These are phyloP conservation scores for Harrya chromipes DNA, from an alignment of 768 basidiomycete genomes.

Conservation along the genomic window DNA sequence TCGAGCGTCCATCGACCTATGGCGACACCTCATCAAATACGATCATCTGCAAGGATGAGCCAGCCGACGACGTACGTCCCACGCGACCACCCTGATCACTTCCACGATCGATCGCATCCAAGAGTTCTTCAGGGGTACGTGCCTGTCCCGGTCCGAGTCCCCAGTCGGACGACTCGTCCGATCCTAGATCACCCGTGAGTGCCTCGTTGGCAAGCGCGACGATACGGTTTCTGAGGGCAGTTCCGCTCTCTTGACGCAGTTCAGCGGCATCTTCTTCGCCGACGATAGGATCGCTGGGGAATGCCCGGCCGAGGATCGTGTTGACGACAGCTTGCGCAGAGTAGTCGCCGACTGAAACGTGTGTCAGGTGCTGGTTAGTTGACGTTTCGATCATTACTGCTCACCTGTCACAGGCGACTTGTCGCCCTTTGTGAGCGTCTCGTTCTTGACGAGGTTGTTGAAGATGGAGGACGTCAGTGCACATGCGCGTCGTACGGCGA, in stretches of 20 bases:
- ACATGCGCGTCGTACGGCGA: conserved; percentile 86
- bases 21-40: background rate
- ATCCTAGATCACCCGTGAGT: conserved; percentile 48
- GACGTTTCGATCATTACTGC: conserved; percentile 8
- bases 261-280: conserved; percentile 94
- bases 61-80: conserved; percentile 56
- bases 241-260: conserved; percentile 49
- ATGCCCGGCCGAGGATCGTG: conserved; percentile 68
- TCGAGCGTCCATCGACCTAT: conserved; percentile 85
- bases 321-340: conserved; percentile 92
- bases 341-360: conserved; percentile 77
- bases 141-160: conserved; percentile 62
- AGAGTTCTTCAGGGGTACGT: conserved; percentile 54
- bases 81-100: conserved; percentile 63
- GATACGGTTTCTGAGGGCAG: conserved; percentile 58
- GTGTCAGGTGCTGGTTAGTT: background rate
- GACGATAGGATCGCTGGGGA: conserved; percentile 85
- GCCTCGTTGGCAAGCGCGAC: conserved; percentile 81
- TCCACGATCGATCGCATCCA: conserved; percentile 87
- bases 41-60: no score
- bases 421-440: conserved; percentile 87
- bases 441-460: conserved; percentile 76
- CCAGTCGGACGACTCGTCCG: conserved; percentile 65
- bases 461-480: conserved; percentile 82
- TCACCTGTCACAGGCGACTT: conserved; percentile 88